phyloP scores from a whole-genome alignment of 306 rosid genomes.

The Lagenaria siceraria region DNA sequence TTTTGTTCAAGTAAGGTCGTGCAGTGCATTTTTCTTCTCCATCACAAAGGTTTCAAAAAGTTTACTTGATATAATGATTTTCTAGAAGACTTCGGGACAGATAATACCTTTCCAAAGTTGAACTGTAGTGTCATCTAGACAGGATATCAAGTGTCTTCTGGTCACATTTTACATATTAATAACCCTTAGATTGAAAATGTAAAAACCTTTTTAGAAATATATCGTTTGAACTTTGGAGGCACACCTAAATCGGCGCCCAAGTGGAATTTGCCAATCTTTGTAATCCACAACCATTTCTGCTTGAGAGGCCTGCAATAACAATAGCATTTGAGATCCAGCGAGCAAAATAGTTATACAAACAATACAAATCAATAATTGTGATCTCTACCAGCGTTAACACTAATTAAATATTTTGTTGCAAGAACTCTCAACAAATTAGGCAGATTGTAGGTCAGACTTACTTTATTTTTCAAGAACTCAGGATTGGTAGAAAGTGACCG shows the following conservation, averaged over 20 bases:
- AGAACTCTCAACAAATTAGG: background rate
- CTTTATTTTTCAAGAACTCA: conserved; percentile 77
- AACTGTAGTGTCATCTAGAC: background rate
- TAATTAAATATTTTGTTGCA: background rate
- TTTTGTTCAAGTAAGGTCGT: background rate
- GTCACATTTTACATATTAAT: background rate
- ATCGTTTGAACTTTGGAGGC: conserved; percentile 14
- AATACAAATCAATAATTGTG: background rate
- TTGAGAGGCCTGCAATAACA: conserved; percentile 62
- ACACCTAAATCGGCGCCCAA: conserved; percentile 94
- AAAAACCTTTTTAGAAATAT: conserved; percentile 1
- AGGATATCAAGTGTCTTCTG: background rate
- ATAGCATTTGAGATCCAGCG: background rate
- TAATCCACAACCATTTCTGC: conserved; percentile 69
- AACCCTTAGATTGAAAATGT: background rate
- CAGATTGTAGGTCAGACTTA: conserved; percentile 15
- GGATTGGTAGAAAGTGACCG: conserved; percentile 89
- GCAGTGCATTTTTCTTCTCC: background rate
- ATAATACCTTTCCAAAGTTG: background rate
- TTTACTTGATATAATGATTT: background rate
- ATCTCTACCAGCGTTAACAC: background rate
- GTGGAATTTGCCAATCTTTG: conserved; percentile 97
- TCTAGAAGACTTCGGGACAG: background rate
- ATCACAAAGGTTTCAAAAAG: background rate
- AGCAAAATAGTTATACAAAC: background rate